Percentiles rank a stretch among this genome's conserved stretches.
phyloP scores from a whole-genome alignment of 2,329 filamentous ascomycete species.

The Neonectria sp. region DNA sequence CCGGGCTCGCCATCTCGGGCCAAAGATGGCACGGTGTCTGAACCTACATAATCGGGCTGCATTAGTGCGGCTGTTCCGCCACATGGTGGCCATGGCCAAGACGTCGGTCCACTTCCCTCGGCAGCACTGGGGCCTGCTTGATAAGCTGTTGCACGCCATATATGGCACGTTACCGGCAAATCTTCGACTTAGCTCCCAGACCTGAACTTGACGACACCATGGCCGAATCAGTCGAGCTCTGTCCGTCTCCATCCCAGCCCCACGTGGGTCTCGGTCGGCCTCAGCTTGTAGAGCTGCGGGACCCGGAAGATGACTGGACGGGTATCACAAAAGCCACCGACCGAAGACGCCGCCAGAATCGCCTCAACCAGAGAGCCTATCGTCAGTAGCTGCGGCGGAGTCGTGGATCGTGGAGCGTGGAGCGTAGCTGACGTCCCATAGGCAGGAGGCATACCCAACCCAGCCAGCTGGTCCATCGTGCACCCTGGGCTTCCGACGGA shows the following conservation, averaged over 20 bases:
- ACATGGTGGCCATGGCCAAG: conserved; percentile 11
- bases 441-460: conserved; percentile 11
- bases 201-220: conserved; percentile 5
- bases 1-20: background rate
- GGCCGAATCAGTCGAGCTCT: conserved; percentile 12
- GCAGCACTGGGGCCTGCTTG: conserved; percentile 9
- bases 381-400: conserved; percentile 32
- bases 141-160: conserved; percentile 21
- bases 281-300: conserved; percentile 33
- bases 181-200: conserved; percentile 2
- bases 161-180: conserved; percentile 6
- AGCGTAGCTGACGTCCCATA: conserved; percentile 8
- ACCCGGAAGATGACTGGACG: conserved; percentile 43
- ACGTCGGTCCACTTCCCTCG: conserved; percentile 10
- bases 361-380: conserved; percentile 44
- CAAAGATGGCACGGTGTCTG: conserved; percentile 5
- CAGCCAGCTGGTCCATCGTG: background rate
- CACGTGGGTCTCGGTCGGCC: conserved; percentile 26
- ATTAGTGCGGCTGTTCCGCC: conserved; percentile 38
- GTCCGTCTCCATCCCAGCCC: conserved; percentile 7
- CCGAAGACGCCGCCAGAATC: conserved; percentile 43
- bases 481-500: conserved; percentile 4
- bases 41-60: conserved; percentile 41
- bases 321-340: conserved; percentile 42
- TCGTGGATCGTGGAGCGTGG: background rate